Conservation (phyloP, 2,329 filamentous ascomycete genomes). For the Fusarium drepaniforme region DNA sequence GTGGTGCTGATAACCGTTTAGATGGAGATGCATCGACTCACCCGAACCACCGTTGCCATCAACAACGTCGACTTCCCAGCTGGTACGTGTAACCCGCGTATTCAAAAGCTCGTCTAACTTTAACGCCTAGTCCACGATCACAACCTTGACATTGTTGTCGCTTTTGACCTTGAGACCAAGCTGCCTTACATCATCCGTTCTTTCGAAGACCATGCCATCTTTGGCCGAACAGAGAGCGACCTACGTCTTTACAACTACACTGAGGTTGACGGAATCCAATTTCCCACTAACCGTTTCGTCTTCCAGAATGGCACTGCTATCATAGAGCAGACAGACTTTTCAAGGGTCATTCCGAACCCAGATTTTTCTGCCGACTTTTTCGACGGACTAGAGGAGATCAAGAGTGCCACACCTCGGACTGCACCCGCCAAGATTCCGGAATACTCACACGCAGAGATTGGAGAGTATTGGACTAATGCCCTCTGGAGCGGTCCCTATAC, state of each 20-base stretch:
- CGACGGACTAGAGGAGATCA: neutral
- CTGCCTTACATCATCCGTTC: neutral
- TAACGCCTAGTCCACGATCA: neutral
- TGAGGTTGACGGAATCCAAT: conserved; percentile 11
- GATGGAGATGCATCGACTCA: neutral
- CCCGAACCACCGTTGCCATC: neutral
- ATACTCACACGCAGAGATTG: conserved; percentile 20
- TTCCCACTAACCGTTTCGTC: conserved; percentile 11
- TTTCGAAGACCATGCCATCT: conserved; percentile 11
- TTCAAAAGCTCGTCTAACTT: neutral
- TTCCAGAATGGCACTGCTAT: neutral
- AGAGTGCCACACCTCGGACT: neutral
- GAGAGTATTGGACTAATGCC: conserved; percentile 19
- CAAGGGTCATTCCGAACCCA: neutral
- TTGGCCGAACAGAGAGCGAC: conserved; percentile 22
- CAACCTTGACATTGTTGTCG: neutral
- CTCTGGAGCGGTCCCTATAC: conserved; percentile 23
- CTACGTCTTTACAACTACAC: conserved; percentile 22
- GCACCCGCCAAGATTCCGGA: neutral
- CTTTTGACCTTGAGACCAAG: neutral
- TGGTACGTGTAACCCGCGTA: neutral
- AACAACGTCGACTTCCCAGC: neutral
- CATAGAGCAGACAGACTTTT: neutral
- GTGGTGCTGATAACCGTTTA: neutral
- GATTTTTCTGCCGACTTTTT: neutral